Conservation (phyloP, 2,329 filamentous ascomycete species). For the Aureobasidium zeae region DNA sequence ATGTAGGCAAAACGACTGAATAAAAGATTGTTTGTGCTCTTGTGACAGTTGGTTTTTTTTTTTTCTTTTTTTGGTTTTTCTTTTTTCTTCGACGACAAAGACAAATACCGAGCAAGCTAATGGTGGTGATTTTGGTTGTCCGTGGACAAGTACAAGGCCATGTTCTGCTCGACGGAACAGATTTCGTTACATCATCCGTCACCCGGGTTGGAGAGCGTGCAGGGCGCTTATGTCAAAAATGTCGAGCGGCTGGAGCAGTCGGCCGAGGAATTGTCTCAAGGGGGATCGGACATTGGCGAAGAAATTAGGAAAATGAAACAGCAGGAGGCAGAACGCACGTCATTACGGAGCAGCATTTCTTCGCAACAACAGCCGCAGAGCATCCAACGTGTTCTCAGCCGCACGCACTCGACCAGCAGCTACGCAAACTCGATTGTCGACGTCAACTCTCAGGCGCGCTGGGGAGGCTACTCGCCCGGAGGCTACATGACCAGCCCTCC, state of each 20-base stretch:
- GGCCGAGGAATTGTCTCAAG: conserved; percentile 63
- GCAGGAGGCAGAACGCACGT: conserved; percentile 60
- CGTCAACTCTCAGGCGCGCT: conserved; percentile 56
- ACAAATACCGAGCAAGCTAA: too few species aligned
- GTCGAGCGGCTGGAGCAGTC: conserved; percentile 66
- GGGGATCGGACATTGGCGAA: conserved; percentile 64
- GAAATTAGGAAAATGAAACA: conserved; percentile 65
- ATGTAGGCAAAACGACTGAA: too few species aligned
- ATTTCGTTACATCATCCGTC: conserved; percentile 16
- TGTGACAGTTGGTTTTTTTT: too few species aligned
- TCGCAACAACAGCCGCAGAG: neutral
- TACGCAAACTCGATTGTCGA: conserved; percentile 56
- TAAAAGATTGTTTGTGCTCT: too few species aligned
- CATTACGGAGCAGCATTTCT: conserved; percentile 36
- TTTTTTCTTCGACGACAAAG: too few species aligned
- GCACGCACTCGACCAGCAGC: conserved; percentile 35
- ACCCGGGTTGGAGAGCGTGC: conserved; percentile 16
- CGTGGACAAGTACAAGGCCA: too few species aligned
- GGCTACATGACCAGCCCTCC: conserved; percentile 60
- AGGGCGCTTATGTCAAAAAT: conserved; percentile 38
- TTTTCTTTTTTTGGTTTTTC: too few species aligned
- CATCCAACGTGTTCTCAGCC: conserved; percentile 19
- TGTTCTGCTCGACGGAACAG: conserved; percentile 17
- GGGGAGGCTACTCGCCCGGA: conserved; percentile 60
- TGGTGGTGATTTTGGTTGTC: too few species aligned